These are phyloP conservation scores for Gamarada debralockiae DNA, from an alignment of 495 filamentous ascomycete genomes.

Conservation along the genomic window DNA sequence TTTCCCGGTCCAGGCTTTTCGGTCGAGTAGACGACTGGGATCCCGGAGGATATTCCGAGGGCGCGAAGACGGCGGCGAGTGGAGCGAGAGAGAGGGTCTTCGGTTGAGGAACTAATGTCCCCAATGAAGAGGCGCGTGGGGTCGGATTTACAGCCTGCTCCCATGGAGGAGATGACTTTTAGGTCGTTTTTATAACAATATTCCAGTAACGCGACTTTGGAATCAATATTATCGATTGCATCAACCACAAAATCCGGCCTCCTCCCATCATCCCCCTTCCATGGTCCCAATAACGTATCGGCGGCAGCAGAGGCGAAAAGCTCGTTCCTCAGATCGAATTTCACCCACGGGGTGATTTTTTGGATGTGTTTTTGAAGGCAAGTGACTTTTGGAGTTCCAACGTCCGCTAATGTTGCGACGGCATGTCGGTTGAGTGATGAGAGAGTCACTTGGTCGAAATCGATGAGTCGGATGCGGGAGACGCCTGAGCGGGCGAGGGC, in stretches of 20 bases:
- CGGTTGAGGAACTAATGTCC: constrained; percentile 84
- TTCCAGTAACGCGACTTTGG: constrained; percentile 86
- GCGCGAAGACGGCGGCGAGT: constrained; percentile 76
- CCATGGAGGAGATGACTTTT: constrained; percentile 91
- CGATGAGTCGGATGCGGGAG: constrained; percentile 79
- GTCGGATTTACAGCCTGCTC: constrained; percentile 95
- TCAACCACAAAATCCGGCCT: constrained; percentile 87
- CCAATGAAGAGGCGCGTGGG: constrained; percentile 88
- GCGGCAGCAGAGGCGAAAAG: constrained; percentile 70
- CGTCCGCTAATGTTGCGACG: constrained; percentile 88
- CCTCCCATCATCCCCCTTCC: constrained; percentile 30
- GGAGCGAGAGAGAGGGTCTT: constrained; percentile 84
- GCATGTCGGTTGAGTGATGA: constrained; percentile 93
- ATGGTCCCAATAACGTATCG: constrained; percentile 49
- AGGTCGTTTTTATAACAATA: constrained; percentile 77
- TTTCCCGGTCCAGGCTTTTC: constrained; percentile 92
- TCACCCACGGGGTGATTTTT: constrained; percentile 85
- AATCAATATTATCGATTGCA: constrained; percentile 97
- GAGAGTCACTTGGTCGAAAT: constrained; percentile 97
- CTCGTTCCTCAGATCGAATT: constrained; percentile 83
- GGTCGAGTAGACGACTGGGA: constrained; percentile 89
- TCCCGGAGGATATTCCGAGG: constrained; percentile 77
- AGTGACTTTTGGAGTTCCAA: constrained; percentile 91
- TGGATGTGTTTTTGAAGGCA: constrained; percentile 74
- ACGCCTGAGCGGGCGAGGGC: constrained; percentile 89